Evolutionary conservation across 2,329 filamentous ascomycete genomes (phyloP).

Genomic region (Fusarium cicatricum): DNA sequence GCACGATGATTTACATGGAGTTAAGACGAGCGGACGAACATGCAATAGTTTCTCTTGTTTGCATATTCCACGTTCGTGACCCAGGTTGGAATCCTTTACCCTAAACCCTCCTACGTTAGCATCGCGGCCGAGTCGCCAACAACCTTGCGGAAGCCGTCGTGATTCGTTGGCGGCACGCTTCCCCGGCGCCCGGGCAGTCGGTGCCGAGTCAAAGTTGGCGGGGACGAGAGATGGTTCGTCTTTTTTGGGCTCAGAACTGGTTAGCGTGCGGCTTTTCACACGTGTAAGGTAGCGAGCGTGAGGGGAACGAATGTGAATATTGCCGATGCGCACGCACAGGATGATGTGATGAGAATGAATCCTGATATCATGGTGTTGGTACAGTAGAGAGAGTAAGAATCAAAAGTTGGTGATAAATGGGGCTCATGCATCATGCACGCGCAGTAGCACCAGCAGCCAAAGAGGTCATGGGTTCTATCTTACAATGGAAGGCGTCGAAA

Average conservation of each 20-base stretch:
- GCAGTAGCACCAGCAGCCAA: slow-evolving; percentile 24
- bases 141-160: slow-evolving; percentile 1
- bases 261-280: slow-evolving; percentile 6
- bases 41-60: neutral
- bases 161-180: slow-evolving; percentile 30
- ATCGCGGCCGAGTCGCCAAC: slow-evolving; percentile 2
- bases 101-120: slow-evolving; percentile 5
- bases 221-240: neutral
- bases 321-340: neutral
- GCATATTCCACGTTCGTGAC: neutral
- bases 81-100: neutral
- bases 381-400: neutral
- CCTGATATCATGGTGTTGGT: no score
- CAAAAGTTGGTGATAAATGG: neutral
- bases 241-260: neutral
- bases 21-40: slow-evolving; percentile 5
- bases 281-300: neutral
- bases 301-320: slow-evolving; percentile 21
- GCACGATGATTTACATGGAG: slow-evolving; percentile 6
- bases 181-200: slow-evolving; percentile 30
- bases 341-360: neutral
- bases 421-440: slow-evolving; percentile 13
- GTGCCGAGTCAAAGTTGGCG: slow-evolving; percentile 30
- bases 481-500: no score
- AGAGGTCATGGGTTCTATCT: slow-evolving; percentile 30